Evolutionary conservation across 2,329 filamentous ascomycete species (phyloP).

Genomic region (Ophiostoma australiae): DNA sequence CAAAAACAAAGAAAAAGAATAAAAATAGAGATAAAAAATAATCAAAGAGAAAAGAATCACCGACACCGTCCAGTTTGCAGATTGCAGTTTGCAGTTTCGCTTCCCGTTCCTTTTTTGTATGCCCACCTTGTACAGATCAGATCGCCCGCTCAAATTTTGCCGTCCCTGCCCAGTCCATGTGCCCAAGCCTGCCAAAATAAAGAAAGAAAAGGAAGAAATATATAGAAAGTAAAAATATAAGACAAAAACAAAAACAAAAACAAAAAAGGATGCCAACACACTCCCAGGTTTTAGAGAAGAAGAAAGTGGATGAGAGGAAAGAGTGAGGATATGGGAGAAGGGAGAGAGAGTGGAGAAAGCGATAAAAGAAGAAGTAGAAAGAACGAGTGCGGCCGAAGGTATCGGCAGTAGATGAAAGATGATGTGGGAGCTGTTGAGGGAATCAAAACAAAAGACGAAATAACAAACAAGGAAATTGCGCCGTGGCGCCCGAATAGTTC

Average conservation of each 20-base stretch:
- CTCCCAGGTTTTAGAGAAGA: constrained; percentile 13
- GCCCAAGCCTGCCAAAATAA: constrained; percentile 27
- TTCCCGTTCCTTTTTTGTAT: constrained; percentile 26
- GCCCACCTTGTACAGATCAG: constrained; percentile 24
- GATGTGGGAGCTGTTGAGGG: neutral
- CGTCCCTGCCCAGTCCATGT: constrained; percentile 26
- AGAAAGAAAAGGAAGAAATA: constrained; percentile 22
- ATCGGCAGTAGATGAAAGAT: constrained; percentile 6
- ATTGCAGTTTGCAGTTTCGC: constrained; percentile 24
- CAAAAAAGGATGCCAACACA: constrained; percentile 19
- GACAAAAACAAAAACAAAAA: constrained; percentile 24
- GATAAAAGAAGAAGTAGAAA: constrained; percentile 18
- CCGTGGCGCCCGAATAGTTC: constrained; percentile 16
- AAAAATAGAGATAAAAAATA: constrained; percentile 24
- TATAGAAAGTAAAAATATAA: constrained; percentile 22
- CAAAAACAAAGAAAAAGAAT: constrained; percentile 14
- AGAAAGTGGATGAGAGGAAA: neutral
- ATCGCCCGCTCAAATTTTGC: constrained; percentile 28
- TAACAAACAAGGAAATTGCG: neutral
- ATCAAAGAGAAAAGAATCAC: constrained; percentile 25
- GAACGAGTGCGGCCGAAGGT: constrained; percentile 12
- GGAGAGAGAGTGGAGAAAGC: neutral
- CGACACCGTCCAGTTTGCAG: constrained; percentile 27
- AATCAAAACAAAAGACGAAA: constrained; percentile 21
- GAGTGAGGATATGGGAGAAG: neutral